Base-by-base conservation (phyloP, 2,329 filamentous ascomycete genomes). In the Diaporthe ampelina region DNA sequence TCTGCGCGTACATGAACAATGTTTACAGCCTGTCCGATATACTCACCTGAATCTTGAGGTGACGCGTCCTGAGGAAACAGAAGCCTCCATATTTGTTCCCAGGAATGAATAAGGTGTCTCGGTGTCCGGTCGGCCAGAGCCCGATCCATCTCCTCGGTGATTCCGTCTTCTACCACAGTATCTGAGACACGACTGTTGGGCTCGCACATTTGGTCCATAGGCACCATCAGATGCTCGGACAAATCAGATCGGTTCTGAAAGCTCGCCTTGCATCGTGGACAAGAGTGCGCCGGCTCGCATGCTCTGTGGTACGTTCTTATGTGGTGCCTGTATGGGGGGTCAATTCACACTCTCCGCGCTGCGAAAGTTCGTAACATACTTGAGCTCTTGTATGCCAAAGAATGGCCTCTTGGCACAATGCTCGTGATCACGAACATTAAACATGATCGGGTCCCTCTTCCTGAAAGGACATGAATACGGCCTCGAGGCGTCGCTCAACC, bases 371-470 rank as follows among this genome's bases (percentile, higher is more conserved):
- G 4, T 11, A 17, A 21, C 48, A n/a, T 72, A 76, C 74, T 67
- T 76, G 37, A 76, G 68, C 50, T 76, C 74, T 7, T 50, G 21
- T 7, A 76, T 65, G 56, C 71, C 72, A 10, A 57, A 10, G 32
- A 76, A 76, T 0, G 72, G 73, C n/a, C 69, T 69, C 13, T 57
- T 68, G 29, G 74, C 74, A 43, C 74, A 76, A 19, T 65, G 50
- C 52, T 76, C 74, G 24, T 76, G 74, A 17, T 76, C 74, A 15
- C 74, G 72, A 10, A 76, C 50, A n/a, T 76, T 76, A n/a, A 76
- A 76, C 15, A 70, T 24, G 4, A 76, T 63, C 15, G 74, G 74
- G 21, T 74, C 65, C 50, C 69, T 71, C 40, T 65, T 68, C 56
- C 74, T 69, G 17, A 74, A 76, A 1, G 74, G 74, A 32, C 74